These are phyloP conservation scores for Tetrahymena borealis DNA, from an alignment of 73 alveolate species.

Conservation along the genomic window DNA sequence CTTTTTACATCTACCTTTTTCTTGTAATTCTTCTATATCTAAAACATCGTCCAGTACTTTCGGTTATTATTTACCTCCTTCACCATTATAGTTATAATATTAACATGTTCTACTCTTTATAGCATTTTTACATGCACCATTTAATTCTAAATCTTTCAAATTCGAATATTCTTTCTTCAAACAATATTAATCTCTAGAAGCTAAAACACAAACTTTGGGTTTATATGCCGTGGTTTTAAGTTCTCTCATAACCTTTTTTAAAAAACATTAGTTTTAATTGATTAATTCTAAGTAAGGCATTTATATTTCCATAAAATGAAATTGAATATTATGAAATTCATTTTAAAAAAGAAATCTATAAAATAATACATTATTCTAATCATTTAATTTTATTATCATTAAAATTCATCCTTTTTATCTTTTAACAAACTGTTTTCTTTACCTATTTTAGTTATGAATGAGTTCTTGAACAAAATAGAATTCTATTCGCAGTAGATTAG, in stretches of 20 bases:
- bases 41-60: constrained; percentile 35
- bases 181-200: constrained; percentile 76
- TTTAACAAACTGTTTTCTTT: no score
- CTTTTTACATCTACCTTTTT: constrained; percentile 44
- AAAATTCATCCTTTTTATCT: no score
- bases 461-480: constrained; percentile 74
- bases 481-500: constrained; percentile 15
- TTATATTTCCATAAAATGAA: no score
- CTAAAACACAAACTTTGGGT: constrained; percentile 56
- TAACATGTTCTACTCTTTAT: background rate
- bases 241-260: constrained; percentile 57
- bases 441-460: constrained; percentile 61
- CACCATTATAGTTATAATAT: background rate
- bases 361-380: no score
- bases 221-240: constrained; percentile 68
- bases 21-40: constrained; percentile 84
- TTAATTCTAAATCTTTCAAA: background rate
- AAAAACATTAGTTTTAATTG: background rate
- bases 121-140: constrained; percentile 24
- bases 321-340: no score
- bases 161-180: constrained; percentile 44
- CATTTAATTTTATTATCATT: no score
- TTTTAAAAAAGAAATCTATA: no score
- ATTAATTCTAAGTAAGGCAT: no score
- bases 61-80: background rate